These are phyloP conservation scores for Saururus chinensis DNA, from an alignment of 164 flowering plant genomes.

Conservation along the genomic window DNA sequence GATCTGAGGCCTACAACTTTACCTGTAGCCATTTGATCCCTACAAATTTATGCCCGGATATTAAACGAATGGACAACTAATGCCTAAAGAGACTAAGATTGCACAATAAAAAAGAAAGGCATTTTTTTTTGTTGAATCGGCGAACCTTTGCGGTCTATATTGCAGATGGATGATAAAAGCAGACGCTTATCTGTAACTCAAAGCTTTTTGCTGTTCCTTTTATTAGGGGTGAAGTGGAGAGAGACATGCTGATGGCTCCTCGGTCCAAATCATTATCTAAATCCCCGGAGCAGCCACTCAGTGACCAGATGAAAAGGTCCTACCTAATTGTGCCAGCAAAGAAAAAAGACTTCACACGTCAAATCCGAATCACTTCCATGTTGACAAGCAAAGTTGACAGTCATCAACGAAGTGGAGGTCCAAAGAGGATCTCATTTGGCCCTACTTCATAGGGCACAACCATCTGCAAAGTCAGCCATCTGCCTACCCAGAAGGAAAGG, in stretches of 20 bases:
- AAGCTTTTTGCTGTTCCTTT: not conserved
- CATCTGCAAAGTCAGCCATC: not conserved
- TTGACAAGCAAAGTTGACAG: not conserved
- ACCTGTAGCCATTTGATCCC: too few relatives aligned
- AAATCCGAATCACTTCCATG: not conserved
- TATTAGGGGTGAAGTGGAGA: not conserved
- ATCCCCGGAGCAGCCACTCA: not conserved
- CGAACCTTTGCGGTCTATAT: too few relatives aligned
- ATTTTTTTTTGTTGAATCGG: not conserved
- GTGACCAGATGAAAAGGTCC: not conserved
- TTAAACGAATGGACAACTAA: too few relatives aligned
- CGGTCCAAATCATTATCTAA: not conserved
- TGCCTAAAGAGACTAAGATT: not conserved
- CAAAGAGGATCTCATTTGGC: not conserved
- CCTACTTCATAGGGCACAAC: not conserved
- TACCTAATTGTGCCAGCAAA: conserved; percentile 14
- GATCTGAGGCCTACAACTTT: too few relatives aligned
- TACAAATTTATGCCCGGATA: not conserved
- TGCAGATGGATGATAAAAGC: too few relatives aligned
- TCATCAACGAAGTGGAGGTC: not conserved
- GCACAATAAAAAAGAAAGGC: not conserved
- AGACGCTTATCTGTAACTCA: too few relatives aligned
- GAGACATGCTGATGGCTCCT: not conserved
- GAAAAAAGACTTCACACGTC: not conserved
- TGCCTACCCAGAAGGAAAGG: not conserved